These are phyloP conservation scores for Agrocybe chaxingu DNA, from an alignment of 768 basidiomycete species.

Conservation along the genomic window DNA sequence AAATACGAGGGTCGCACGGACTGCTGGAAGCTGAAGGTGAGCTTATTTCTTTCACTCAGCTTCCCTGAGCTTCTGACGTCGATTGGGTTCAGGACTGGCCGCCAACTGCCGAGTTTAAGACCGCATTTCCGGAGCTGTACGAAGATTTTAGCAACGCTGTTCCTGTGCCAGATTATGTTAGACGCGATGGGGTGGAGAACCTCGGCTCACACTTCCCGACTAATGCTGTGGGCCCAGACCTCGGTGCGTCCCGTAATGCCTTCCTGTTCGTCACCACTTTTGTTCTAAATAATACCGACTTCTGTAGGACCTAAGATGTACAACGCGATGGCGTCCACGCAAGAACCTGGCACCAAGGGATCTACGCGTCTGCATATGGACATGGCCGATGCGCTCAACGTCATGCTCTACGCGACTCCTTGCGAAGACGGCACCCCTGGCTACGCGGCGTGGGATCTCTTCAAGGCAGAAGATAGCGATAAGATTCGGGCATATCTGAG, in stretches of 20 bases:
- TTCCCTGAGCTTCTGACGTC: neutral
- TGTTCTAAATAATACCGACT: neutral
- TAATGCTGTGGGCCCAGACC: slow-evolving; percentile 76
- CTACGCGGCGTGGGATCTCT: slow-evolving; percentile 91
- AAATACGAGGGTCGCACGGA: slow-evolving; percentile 52
- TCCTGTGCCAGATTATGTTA: slow-evolving; percentile 87
- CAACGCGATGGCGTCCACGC: slow-evolving; percentile 77
- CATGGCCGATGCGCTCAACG: slow-evolving; percentile 90
- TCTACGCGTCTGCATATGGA: slow-evolving; percentile 92
- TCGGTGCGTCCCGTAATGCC: slow-evolving; percentile 46
- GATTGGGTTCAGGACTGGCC: slow-evolving; percentile 81
- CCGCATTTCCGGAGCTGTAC: slow-evolving; percentile 79
- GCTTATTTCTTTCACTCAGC: neutral
- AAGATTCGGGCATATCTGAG: slow-evolving; percentile 73
- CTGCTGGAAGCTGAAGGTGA: slow-evolving; percentile 77
- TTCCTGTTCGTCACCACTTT: neutral
- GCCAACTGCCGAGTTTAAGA: slow-evolving; percentile 78
- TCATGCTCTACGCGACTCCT: slow-evolving; percentile 74
- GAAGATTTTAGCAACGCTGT: slow-evolving; percentile 81
- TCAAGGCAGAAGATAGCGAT: slow-evolving; percentile 76
- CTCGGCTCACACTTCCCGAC: slow-evolving; percentile 86
- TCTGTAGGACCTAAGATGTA: slow-evolving; percentile 89
- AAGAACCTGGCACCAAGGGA: slow-evolving; percentile 68
- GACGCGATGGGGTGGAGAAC: slow-evolving; percentile 86
- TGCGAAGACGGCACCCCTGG: slow-evolving; percentile 64